These are phyloP conservation scores for Chrysanthemum seticuspe DNA, from an alignment of 129 eudicot species.

Conservation along the genomic window DNA sequence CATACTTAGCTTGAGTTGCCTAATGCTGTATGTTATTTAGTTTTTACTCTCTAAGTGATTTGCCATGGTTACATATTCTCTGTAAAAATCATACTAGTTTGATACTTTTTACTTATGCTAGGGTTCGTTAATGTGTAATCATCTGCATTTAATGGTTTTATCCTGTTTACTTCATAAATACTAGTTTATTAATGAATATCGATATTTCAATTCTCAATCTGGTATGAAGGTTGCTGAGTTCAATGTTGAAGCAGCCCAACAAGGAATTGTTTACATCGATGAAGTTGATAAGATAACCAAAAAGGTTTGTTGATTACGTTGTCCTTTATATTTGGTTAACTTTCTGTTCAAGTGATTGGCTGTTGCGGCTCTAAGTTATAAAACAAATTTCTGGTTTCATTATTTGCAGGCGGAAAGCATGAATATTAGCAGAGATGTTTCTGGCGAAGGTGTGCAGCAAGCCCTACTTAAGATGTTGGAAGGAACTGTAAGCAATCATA, in stretches of 20 bases:
- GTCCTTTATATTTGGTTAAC: not conserved
- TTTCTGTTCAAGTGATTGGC: too few species aligned
- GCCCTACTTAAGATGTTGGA: conserved; percentile 93
- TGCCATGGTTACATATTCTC: too few species aligned
- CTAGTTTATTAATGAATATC: not conserved
- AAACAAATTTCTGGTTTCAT: not conserved
- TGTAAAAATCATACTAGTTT: too few species aligned
- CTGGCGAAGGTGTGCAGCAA: conserved; percentile 99
- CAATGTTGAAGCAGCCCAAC: conserved; percentile 96
- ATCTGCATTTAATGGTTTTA: too few species aligned
- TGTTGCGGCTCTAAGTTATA: too few species aligned
- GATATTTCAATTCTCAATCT: conserved; percentile 17
- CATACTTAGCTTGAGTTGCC: too few species aligned
- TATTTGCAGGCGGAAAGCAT: conserved; percentile 72
- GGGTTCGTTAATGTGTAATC: too few species aligned
- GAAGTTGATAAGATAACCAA: conserved; percentile 98
- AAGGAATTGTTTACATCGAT: conserved; percentile 90
- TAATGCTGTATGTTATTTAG: too few species aligned
- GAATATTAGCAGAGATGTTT: conserved; percentile 89
- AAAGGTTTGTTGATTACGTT: conserved; percentile 50
- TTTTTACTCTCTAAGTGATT: too few species aligned
- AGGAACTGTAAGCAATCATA: conserved; percentile 82
- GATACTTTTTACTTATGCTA: too few species aligned
- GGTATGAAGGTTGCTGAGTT: conserved; percentile 65
- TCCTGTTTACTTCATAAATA: not conserved